Evolutionary conservation across 306 rosid species (phyloP), one percentile per base, ranked within the genome.

Genomic region (Trifolium repens): DNA sequence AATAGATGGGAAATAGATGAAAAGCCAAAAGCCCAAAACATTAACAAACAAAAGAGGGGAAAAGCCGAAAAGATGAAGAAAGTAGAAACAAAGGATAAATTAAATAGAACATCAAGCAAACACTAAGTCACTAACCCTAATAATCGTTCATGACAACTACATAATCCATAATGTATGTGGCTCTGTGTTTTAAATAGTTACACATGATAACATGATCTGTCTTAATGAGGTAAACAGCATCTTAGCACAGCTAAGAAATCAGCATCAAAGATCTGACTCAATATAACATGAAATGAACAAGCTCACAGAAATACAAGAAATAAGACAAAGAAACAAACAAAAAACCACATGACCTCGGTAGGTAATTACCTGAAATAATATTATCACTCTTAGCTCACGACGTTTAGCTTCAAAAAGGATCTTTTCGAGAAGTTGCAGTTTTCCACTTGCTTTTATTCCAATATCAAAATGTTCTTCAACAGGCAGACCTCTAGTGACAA

Each of bases 401-500:
- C 53, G 62, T 80, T 58, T 84, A 52, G 71, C 81, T 70, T 84
- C 82, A 71, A 53, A 43, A 68, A 84, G 87, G 62, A 84, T 67
- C 63, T 73, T 80, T 67, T 84, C 87, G 67, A 84, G 84, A 53
- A 80, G 84, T 61, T 72, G 79, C 49, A 84, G 24, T 62, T 84
- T 84, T 44, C 87, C 87, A 37, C 87, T 80, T 52, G 79, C 82
- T 68, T 80, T 69, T 67, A 84, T 84, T 30, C 67, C 87, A 72
- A 76, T 39, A 72, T 80, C 35, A 30, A 84, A 68, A 76, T 72
- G 60, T 59, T 80, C 69, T 72, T 80, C 80, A 67, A 76, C 44
- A 53, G 87, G 81, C 67, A 17, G 76, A 66, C 80, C 87, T 71
- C 46, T 46, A 26, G 65, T 53, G 15, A 76, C 46, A 52, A 69